phyloP scores from a whole-genome alignment of 345 rosid genomes.

The Gossypium mustelinum region DNA sequence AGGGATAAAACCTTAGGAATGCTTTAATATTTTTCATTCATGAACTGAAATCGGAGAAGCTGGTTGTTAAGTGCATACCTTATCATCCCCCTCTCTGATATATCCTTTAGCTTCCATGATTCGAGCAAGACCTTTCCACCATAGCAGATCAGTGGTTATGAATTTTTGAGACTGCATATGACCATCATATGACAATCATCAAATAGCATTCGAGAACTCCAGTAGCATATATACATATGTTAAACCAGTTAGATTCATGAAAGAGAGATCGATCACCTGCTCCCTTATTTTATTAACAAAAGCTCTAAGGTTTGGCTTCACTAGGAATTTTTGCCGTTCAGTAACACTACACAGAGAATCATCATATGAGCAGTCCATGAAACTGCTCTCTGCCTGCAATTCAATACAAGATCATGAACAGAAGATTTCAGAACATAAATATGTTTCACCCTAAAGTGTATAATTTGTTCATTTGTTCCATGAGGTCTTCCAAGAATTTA shows the following conservation, averaged over 20 bases:
- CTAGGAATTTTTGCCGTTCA: constrained; percentile 25
- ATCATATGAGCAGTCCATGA: constrained; percentile 34
- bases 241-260: background rate
- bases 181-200: constrained; percentile 22
- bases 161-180: constrained; percentile 49
- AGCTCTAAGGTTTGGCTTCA: constrained; percentile 55
- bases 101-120: constrained; percentile 69
- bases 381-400: constrained; percentile 32
- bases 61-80: constrained; percentile 35
- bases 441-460: background rate
- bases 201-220: constrained; percentile 11
- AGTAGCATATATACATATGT: background rate
- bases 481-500: background rate
- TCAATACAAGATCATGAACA: background rate
- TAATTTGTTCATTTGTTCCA: background rate
- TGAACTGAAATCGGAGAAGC: background rate
- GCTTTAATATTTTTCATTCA: background rate
- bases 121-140: constrained; percentile 93
- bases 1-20: background rate
- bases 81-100: constrained; percentile 56
- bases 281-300: constrained; percentile 63
- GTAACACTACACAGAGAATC: constrained; percentile 28
- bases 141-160: constrained; percentile 48
- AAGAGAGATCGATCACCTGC: constrained; percentile 35
- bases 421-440: background rate